Evolutionary conservation across 176 grass and related monocot genomes (phyloP).

Genomic region (Calamus simplicifolius): DNA sequence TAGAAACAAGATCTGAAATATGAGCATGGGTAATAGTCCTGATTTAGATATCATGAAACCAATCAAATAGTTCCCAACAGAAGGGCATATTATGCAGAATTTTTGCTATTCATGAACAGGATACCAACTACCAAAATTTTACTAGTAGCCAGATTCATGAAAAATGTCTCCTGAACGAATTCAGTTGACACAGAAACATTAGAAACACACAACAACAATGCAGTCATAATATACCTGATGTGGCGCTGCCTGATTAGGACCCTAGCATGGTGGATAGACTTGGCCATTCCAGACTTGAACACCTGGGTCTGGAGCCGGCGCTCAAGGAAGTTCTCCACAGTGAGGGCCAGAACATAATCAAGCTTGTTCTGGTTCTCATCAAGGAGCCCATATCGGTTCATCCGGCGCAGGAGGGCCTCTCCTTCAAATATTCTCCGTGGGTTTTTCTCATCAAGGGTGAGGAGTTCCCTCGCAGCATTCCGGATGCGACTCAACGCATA

Average conservation of each 20-base stretch:
- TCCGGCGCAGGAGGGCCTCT: constrained; percentile 37
- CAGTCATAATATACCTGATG: constrained; percentile 22
- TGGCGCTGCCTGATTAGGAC: constrained; percentile 50
- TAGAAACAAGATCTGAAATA: no score
- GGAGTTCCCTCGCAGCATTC: constrained; percentile 34
- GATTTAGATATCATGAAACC: no score
- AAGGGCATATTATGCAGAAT: no score
- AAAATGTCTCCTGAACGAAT: no score
- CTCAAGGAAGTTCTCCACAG: constrained; percentile 39
- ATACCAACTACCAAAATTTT: no score
- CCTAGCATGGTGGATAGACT: constrained; percentile 56
- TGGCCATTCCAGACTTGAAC: constrained; percentile 55
- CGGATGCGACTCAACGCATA: constrained; percentile 32
- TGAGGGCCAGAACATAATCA: constrained; percentile 39
- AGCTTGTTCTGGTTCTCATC: constrained; percentile 38
- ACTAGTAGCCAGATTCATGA: no score
- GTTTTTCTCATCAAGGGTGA: constrained; percentile 36
- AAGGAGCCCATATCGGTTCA: constrained; percentile 33
- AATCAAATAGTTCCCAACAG: no score
- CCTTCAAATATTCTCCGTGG: constrained; percentile 32
- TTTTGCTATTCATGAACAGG: no score
- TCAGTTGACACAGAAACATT: not conserved
- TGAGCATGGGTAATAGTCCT: no score
- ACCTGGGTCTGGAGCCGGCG: constrained; percentile 44
- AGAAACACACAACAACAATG: not conserved